Conservation (phyloP, 2,329 filamentous ascomycete genomes). For the Microascus cirrosus region DNA sequence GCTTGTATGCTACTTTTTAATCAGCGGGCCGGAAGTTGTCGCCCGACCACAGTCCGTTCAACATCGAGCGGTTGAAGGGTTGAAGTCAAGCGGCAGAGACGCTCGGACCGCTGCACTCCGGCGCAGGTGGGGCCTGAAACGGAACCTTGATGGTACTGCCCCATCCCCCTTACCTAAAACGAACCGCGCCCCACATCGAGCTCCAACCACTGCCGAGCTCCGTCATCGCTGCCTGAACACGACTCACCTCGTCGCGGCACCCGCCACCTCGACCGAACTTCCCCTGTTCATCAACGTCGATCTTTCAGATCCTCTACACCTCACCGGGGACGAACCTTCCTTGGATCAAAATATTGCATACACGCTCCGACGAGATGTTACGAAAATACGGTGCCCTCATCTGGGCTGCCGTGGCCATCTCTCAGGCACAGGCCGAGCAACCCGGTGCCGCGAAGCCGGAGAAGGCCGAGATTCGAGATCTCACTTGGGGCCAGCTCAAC, state of each 20-base stretch:
- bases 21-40: too few relatives aligned
- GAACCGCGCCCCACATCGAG: not conserved
- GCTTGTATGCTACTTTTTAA: too few relatives aligned
- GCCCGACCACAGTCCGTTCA: too few relatives aligned
- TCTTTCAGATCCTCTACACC: not conserved
- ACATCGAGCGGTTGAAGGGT: not conserved
- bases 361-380: not conserved
- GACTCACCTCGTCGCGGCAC: not conserved
- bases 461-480: slow-evolving; percentile 67
- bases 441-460: slow-evolving; percentile 71
- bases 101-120: not conserved
- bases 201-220: not conserved
- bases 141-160: not conserved
- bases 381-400: not conserved
- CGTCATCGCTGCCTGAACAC: not conserved
- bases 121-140: not conserved
- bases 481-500: slow-evolving; percentile 91
- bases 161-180: not conserved
- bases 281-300: not conserved
- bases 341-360: not conserved
- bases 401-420: slow-evolving; percentile 11
- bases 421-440: slow-evolving; percentile 45
- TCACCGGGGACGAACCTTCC: not conserved
- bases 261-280: not conserved
- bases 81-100: not conserved